A percentile compares a stretch with the other conserved stretches of the same genome.
phyloP scores from a whole-genome alignment of 495 filamentous ascomycete genomes.

The Bacidia gigantensis region DNA sequence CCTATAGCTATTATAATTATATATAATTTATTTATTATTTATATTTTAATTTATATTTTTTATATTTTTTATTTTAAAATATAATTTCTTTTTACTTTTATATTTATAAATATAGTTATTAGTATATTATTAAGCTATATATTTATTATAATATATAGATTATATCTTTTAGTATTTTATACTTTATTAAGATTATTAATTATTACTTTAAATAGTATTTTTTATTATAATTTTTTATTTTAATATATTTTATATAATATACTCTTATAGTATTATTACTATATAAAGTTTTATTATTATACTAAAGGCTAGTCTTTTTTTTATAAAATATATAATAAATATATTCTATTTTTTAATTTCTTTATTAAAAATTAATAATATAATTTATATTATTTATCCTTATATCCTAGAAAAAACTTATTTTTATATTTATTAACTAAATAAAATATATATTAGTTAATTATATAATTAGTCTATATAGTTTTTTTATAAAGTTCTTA shows the following conservation, averaged over 20 bases:
- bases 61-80: not conserved
- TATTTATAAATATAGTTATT: not conserved
- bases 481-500: too few species aligned
- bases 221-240: not conserved
- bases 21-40: not conserved
- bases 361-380: too few species aligned
- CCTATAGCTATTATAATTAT: not conserved
- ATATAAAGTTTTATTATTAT: too few species aligned
- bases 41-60: not conserved
- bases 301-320: too few species aligned
- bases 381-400: too few species aligned
- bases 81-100: not conserved
- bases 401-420: too few species aligned
- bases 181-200: not conserved
- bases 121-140: not conserved
- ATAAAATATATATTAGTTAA: too few species aligned
- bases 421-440: too few species aligned
- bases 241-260: slow-evolving; percentile 1
- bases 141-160: not conserved
- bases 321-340: too few species aligned
- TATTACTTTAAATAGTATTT: not conserved
- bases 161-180: not conserved
- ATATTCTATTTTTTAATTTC: too few species aligned
- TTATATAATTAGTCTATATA: too few species aligned
- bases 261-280: too few species aligned